A percentile compares a stretch with the other conserved stretches of the same genome.
phyloP scores from a whole-genome alignment of 2,329 filamentous ascomycete species.

The Apiospora hydei region DNA sequence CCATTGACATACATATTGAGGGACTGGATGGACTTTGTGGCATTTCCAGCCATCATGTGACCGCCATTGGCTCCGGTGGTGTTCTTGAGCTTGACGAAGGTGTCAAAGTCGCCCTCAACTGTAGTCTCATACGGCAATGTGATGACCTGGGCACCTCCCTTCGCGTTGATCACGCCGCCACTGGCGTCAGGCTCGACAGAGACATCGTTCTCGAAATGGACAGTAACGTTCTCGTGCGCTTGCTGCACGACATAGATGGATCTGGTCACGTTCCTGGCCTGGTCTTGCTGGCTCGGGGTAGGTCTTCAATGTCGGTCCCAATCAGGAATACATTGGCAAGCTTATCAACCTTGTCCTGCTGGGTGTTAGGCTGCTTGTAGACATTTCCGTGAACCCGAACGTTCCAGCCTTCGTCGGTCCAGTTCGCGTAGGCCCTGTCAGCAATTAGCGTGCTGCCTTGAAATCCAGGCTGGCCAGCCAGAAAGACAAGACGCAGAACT shows the following conservation, averaged over 20 bases:
- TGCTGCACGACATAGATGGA: constrained; percentile 82
- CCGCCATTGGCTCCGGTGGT: constrained; percentile 57
- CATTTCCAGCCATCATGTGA: constrained; percentile 67
- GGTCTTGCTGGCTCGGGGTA: constrained; percentile 66
- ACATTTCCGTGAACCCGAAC: constrained; percentile 80
- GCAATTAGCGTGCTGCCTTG: constrained; percentile 37
- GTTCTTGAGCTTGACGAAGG: constrained; percentile 70
- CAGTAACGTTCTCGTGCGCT: constrained; percentile 65
- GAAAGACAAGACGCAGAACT: constrained; percentile 31
- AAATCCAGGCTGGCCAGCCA: not conserved
- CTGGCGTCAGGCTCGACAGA: constrained; percentile 59
- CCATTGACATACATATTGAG: constrained; percentile 73
- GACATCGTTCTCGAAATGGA: constrained; percentile 61
- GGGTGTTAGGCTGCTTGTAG: constrained; percentile 79
- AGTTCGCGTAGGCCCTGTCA: constrained; percentile 69
- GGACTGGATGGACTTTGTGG: constrained; percentile 69
- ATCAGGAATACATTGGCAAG: constrained; percentile 76
- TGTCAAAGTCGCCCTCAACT: constrained; percentile 73
- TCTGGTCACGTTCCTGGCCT: constrained; percentile 76
- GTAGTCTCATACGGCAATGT: constrained; percentile 73
- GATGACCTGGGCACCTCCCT: constrained; percentile 68
- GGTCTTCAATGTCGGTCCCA: constrained; percentile 64
- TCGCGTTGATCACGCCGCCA: constrained; percentile 58
- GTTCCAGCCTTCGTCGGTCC: constrained; percentile 80
- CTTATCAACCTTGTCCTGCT: constrained; percentile 68